phyloP scores from a whole-genome alignment of 306 rosid genomes.

The Hippophae gyantsensis region DNA sequence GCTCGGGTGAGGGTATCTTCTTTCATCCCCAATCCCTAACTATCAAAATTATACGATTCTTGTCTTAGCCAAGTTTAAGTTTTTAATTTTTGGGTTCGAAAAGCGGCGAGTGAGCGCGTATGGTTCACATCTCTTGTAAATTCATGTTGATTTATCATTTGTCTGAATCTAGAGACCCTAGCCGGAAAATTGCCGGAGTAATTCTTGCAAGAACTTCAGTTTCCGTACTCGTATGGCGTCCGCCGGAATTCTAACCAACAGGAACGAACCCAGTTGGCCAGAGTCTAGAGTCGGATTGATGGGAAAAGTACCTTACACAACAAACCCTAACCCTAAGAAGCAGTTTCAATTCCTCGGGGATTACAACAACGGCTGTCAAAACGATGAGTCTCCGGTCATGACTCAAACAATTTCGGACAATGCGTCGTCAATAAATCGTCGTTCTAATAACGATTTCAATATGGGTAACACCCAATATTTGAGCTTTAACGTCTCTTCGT shows the following conservation, averaged over 20 bases:
- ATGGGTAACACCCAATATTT: constrained; percentile 32
- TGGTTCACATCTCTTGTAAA: background rate
- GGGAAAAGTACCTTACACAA: constrained; percentile 67
- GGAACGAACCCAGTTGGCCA: constrained; percentile 62
- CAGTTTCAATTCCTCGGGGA: constrained; percentile 23
- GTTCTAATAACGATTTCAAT: constrained; percentile 24
- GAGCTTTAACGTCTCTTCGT: constrained; percentile 43
- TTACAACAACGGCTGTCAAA: constrained; percentile 19
- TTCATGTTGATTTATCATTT: constrained; percentile 28
- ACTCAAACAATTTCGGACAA: constrained; percentile 73
- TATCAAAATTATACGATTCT: background rate
- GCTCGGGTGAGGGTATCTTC: constrained; percentile 63
- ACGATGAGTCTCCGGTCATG: constrained; percentile 30
- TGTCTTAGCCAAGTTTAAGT: background rate
- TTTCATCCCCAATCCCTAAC: constrained; percentile 36
- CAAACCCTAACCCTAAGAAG: constrained; percentile 32
- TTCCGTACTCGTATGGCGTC: constrained; percentile 51
- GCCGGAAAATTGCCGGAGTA: constrained; percentile 37
- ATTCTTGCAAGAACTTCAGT: constrained; percentile 19
- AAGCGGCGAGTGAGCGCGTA: constrained; percentile 26
- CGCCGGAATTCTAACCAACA: constrained; percentile 60
- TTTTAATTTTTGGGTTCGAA: constrained; percentile 25
- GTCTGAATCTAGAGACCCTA: constrained; percentile 31
- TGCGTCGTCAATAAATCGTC: constrained; percentile 70
- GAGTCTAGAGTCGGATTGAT: constrained; percentile 50